These are phyloP conservation scores for Escovopsis sp. DNA, from an alignment of 2,329 filamentous ascomycete species.

Conservation along the genomic window DNA sequence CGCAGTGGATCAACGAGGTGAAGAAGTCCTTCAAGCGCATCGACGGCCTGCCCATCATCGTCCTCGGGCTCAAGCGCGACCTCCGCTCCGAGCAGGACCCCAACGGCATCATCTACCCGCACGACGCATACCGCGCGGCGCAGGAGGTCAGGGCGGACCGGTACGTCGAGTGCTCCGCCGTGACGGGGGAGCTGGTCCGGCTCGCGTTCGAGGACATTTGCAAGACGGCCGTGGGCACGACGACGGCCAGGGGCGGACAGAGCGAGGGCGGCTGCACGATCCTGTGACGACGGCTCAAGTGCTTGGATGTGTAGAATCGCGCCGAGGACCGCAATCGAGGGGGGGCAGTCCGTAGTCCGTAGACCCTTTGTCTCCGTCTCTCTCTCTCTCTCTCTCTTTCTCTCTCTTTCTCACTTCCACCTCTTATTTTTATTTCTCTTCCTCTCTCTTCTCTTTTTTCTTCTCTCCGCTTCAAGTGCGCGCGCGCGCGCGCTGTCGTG, in stretches of 20 bases:
- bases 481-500: no score
- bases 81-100: slow-evolving; percentile 42
- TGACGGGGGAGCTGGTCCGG: slow-evolving; percentile 43
- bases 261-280: slow-evolving; percentile 39
- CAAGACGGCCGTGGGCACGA: slow-evolving; percentile 36
- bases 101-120: slow-evolving; percentile 45
- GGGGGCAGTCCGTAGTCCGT: not conserved
- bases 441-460: no score
- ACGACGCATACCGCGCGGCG: slow-evolving; percentile 42
- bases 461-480: not conserved
- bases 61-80: slow-evolving; percentile 48
- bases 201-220: slow-evolving; percentile 48
- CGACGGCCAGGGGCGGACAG: slow-evolving; percentile 32
- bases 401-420: no score
- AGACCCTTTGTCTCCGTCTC: no score
- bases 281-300: slow-evolving; percentile 26
- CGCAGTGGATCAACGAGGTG: slow-evolving; percentile 43
- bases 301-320: not conserved
- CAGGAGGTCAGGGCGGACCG: slow-evolving; percentile 46
- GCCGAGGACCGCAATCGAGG: no score
- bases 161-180: slow-evolving; percentile 49
- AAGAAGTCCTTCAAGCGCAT: slow-evolving; percentile 31
- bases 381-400: no score
- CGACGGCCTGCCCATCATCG: slow-evolving; percentile 37
- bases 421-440: no score